Evolutionary conservation across 805 yeast species (phyloP).

Genomic region (Cyberlindnera nakhonratchasimensis): DNA sequence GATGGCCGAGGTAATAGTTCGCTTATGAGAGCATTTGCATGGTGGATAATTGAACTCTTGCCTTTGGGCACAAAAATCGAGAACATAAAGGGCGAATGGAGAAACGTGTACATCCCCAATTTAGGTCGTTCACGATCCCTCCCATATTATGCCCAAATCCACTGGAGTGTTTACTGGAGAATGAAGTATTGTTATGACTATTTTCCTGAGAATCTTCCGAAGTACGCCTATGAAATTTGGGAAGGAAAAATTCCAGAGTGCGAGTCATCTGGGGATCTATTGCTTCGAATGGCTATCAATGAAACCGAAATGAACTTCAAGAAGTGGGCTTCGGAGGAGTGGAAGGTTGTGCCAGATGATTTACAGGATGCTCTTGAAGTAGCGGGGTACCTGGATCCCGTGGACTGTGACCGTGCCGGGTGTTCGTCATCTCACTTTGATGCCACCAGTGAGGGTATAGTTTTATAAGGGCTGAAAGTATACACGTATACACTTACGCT

Average conservation of each 20-base stretch:
- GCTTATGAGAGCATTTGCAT: constrained; percentile 32
- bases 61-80: constrained; percentile 55
- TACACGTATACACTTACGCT: too few relatives aligned
- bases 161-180: constrained; percentile 66
- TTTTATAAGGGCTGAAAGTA: too few relatives aligned
- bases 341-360: constrained; percentile 37
- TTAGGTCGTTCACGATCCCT: constrained; percentile 50
- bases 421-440: background rate
- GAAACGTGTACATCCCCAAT: constrained; percentile 48
- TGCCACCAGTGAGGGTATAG: background rate
- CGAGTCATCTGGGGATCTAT: constrained; percentile 10
- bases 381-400: constrained; percentile 4
- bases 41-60: constrained; percentile 65
- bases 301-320: constrained; percentile 19
- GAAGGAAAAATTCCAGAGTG: constrained; percentile 14
- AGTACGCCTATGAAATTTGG: constrained; percentile 28
- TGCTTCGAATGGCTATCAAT: constrained; percentile 10
- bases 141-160: constrained; percentile 46
- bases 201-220: constrained; percentile 43
- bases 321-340: constrained; percentile 29
- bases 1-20: constrained; percentile 39
- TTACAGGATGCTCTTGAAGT: constrained; percentile 16
- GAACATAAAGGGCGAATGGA: constrained; percentile 47
- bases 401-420: background rate
- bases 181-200: constrained; percentile 44